A percentile compares a stretch with the other conserved stretches of the same genome.
Conservation (phyloP, 225 moss, liverwort and hornwort species). For the Pseudisothecium myosuroides region DNA sequence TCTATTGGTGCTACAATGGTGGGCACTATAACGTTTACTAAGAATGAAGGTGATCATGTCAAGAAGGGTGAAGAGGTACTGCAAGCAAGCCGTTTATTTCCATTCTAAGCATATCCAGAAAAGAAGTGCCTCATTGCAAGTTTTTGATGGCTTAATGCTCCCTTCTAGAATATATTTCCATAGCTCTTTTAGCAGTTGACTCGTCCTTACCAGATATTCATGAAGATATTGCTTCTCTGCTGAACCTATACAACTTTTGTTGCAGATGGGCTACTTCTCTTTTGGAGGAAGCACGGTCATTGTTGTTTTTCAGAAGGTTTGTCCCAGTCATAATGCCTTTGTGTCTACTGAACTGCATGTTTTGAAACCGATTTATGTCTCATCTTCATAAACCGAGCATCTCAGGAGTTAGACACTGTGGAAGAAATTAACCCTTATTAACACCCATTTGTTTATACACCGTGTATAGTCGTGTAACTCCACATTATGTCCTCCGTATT, state of each 20-base stretch:
- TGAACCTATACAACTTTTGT: not conserved
- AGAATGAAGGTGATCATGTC: slow-evolving; percentile 58
- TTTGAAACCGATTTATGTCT: not conserved
- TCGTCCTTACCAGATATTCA: not conserved
- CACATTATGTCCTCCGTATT: not conserved
- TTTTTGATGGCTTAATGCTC: not conserved
- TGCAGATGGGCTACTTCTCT: slow-evolving; percentile 91
- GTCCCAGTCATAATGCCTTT: not conserved
- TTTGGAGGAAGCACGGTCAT: slow-evolving; percentile 96
- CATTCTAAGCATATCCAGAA: not conserved
- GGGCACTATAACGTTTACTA: slow-evolving; percentile 65
- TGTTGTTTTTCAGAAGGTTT: slow-evolving; percentile 75
- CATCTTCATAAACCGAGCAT: not conserved
- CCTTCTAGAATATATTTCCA: not conserved
- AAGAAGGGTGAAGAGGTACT: slow-evolving; percentile 92
- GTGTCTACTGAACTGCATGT: not conserved
- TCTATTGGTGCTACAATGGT: slow-evolving; percentile 99
- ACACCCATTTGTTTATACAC: not conserved
- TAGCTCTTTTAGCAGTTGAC: not conserved
- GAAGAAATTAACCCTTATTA: not conserved
- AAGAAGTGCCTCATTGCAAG: not conserved
- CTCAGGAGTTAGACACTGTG: not conserved
- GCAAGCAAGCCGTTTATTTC: not conserved
- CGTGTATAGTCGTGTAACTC: not conserved
- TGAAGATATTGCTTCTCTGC: not conserved